Conservation (phyloP, 768 basidiomycete genomes). For the Cubamyces lactineus region DNA sequence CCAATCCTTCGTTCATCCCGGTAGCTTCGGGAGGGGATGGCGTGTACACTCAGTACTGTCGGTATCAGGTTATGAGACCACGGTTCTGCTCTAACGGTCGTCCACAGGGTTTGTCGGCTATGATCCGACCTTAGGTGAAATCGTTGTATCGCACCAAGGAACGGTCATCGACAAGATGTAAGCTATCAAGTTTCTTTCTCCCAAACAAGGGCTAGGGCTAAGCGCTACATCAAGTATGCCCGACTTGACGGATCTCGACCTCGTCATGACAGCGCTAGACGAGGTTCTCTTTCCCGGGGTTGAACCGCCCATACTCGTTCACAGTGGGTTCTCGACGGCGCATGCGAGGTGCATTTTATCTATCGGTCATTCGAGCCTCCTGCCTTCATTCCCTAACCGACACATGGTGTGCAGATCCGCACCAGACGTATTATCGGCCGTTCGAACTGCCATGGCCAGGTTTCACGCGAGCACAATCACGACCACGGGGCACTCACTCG, state of each 20-base stretch:
- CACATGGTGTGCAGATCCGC: slow-evolving; percentile 41
- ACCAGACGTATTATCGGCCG: slow-evolving; percentile 46
- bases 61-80: background rate
- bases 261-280: slow-evolving; percentile 40
- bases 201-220: no score
- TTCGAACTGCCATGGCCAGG: slow-evolving; percentile 42
- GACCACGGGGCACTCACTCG: slow-evolving; percentile 47
- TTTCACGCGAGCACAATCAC: slow-evolving; percentile 44
- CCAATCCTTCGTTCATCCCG: slow-evolving; percentile 50
- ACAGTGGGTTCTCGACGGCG: slow-evolving; percentile 48
- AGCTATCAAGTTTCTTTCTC: background rate
- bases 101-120: background rate
- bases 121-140: slow-evolving; percentile 36
- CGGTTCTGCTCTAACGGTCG: background rate
- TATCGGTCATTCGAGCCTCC: background rate
- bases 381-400: no score
- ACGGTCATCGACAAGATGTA: slow-evolving; percentile 38
- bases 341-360: slow-evolving; percentile 45
- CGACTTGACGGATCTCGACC: slow-evolving; percentile 46
- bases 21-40: slow-evolving; percentile 55
- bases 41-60: slow-evolving; percentile 42
- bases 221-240: slow-evolving; percentile 33
- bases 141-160: slow-evolving; percentile 44
- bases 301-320: slow-evolving; percentile 42
- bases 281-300: slow-evolving; percentile 54